Percentiles rank a stretch among this genome's conserved stretches.
Evolutionary conservation across 305 asterid genomes (phyloP).

Genomic region (Ilex paraguariensis): DNA sequence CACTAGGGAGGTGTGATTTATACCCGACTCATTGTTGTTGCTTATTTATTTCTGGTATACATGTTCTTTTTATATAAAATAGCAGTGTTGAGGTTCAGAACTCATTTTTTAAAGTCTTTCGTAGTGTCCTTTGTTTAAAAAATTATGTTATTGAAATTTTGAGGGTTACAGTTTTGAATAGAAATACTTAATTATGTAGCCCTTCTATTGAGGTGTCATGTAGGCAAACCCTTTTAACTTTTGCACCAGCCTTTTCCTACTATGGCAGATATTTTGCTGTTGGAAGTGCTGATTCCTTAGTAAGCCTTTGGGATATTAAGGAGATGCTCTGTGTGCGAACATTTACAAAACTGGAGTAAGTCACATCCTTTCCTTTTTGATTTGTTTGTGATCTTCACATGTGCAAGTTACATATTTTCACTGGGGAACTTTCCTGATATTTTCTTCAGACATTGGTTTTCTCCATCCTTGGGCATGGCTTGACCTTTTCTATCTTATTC

Average conservation of each 20-base stretch:
- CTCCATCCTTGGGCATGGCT: not conserved
- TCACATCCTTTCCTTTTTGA: constrained; percentile 1
- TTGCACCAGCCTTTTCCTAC: not conserved
- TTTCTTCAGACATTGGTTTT: not conserved
- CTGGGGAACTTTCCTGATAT: not conserved
- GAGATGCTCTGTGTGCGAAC: constrained; percentile 97
- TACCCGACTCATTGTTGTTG: no score
- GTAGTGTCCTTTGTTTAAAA: no score
- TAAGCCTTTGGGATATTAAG: constrained; percentile 96
- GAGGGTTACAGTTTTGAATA: not conserved
- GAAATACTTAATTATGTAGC: not conserved
- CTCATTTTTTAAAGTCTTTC: no score
- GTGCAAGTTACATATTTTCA: not conserved
- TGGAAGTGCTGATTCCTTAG: constrained; percentile 99
- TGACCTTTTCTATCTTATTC: constrained; percentile 6
- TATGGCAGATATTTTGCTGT: constrained; percentile 80
- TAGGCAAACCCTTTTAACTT: not conserved
- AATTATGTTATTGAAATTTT: not conserved
- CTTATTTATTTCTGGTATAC: not conserved
- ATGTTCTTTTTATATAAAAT: not conserved
- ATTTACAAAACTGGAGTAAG: constrained; percentile 92
- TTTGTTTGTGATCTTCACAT: not conserved
- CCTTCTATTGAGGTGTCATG: no score
- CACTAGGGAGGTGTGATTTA: constrained; percentile 63
- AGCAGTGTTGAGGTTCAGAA: not conserved